These are phyloP conservation scores for Fusarium nematophilum DNA, from an alignment of 2,329 filamentous ascomycete genomes.

Conservation along the genomic window DNA sequence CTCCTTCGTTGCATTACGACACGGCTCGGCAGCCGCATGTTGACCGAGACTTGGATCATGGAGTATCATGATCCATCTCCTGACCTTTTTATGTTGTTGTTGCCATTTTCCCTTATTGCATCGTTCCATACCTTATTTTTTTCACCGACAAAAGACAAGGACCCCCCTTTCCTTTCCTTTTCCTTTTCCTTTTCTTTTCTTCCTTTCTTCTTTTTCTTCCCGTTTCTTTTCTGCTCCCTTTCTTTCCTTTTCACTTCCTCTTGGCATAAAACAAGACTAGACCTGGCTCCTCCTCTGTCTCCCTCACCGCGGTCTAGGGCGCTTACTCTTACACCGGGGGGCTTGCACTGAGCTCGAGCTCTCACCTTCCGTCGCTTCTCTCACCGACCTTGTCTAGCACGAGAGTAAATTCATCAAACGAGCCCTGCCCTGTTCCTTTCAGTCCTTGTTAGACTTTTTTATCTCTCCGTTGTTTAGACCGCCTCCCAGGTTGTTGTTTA, in stretches of 20 bases:
- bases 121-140: constrained; percentile 5
- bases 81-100: constrained; percentile 12
- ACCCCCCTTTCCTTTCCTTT: constrained; percentile 1
- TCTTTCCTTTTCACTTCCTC: neutral
- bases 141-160: constrained; percentile 3
- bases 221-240: neutral
- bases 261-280: constrained; percentile 11
- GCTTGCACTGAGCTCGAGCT: too few relatives aligned
- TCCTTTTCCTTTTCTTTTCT: constrained; percentile 8
- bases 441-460: too few relatives aligned
- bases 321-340: constrained; percentile 2
- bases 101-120: neutral
- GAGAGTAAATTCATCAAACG: neutral
- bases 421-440: too few relatives aligned
- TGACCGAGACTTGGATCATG: constrained; percentile 13
- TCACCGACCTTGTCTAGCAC: constrained; percentile 18
- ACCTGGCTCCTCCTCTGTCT: too few relatives aligned
- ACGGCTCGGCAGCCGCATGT: too few relatives aligned
- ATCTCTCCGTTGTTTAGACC: too few relatives aligned
- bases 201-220: constrained; percentile 1
- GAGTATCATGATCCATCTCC: constrained; percentile 29
- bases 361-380: too few relatives aligned
- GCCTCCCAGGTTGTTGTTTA: too few relatives aligned
- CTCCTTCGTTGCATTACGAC: too few relatives aligned
- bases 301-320: constrained; percentile 8